These are phyloP conservation scores for Backusella tarrabulga DNA, from an alignment of 192 early-diverging fungal species.

Conservation along the genomic window DNA sequence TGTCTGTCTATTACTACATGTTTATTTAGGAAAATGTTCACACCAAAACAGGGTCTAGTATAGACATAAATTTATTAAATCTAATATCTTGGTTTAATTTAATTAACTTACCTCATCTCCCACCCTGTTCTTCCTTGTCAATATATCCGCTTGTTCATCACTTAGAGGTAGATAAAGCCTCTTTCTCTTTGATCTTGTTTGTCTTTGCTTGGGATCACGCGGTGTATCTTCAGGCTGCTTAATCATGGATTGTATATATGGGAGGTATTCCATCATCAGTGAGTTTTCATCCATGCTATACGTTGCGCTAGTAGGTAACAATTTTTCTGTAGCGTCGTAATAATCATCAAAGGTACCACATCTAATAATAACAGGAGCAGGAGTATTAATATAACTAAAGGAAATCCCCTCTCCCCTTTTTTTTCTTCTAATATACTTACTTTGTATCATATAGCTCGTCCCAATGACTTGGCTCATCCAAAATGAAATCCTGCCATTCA, in stretches of 20 bases:
- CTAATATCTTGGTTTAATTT: neutral
- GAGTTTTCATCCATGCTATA: neutral
- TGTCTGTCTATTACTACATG: neutral
- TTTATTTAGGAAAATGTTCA: neutral
- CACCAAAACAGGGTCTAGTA: conserved; percentile 8
- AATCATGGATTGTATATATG: conserved; percentile 1
- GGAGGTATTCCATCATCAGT: neutral
- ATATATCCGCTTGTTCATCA: neutral
- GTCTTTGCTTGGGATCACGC: neutral
- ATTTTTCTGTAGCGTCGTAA: neutral
- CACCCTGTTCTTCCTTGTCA: neutral
- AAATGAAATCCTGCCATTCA: conserved; percentile 2
- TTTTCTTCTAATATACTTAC: neutral
- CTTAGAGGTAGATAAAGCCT: neutral
- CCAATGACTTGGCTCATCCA: conserved; percentile 10
- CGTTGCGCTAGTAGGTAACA: neutral
- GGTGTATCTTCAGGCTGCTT: neutral
- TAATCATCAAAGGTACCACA: neutral
- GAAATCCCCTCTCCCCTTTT: neutral
- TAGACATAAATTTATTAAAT: neutral
- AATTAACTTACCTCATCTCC: neutral
- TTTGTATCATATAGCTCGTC: neutral
- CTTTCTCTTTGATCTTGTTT: conserved; percentile 9
- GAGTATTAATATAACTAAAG: too few species aligned
- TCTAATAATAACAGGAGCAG: neutral